A percentile compares a stretch with the other conserved stretches of the same genome.
Evolutionary conservation across 257 asterid genomes (phyloP).

Genomic region (Ajuga chamaepitys): DNA sequence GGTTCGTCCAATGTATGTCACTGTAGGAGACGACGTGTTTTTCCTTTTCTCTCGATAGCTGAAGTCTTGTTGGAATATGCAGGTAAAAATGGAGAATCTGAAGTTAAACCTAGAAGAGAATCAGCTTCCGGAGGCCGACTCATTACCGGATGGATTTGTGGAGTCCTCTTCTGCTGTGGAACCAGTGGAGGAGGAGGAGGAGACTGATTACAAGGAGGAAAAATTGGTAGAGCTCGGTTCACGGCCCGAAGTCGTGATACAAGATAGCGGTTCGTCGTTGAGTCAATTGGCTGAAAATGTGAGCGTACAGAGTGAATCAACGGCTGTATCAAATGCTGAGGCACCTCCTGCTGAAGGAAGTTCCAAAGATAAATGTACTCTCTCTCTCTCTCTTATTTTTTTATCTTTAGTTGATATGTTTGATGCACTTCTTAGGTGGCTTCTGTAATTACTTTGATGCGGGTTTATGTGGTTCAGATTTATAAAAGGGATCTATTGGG

Average conservation of each 20-base stretch:
- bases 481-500: background rate
- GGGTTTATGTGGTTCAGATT: background rate
- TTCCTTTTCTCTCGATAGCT: background rate
- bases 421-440: background rate
- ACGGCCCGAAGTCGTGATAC: conserved; percentile 37
- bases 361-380: conserved; percentile 24
- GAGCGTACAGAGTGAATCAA: conserved; percentile 20
- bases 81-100: conserved; percentile 54
- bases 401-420: background rate
- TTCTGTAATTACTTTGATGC: background rate
- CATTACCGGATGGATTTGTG: conserved; percentile 94
- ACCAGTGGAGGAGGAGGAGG: conserved; percentile 24
- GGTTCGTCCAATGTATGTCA: background rate
- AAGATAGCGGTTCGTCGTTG: conserved; percentile 20
- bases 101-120: conserved; percentile 31
- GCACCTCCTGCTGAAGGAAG: conserved; percentile 21
- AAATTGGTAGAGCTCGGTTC: conserved; percentile 44
- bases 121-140: conserved; percentile 85
- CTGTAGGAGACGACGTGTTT: background rate
- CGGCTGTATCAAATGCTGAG: conserved; percentile 8
- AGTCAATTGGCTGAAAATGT: conserved; percentile 17
- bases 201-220: conserved; percentile 70
- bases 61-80: conserved; percentile 15
- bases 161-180: conserved; percentile 50
- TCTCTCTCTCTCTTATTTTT: background rate